phyloP scores from a whole-genome alignment of 371 early-diverging fungal genomes.

The Mortierella sp. region DNA sequence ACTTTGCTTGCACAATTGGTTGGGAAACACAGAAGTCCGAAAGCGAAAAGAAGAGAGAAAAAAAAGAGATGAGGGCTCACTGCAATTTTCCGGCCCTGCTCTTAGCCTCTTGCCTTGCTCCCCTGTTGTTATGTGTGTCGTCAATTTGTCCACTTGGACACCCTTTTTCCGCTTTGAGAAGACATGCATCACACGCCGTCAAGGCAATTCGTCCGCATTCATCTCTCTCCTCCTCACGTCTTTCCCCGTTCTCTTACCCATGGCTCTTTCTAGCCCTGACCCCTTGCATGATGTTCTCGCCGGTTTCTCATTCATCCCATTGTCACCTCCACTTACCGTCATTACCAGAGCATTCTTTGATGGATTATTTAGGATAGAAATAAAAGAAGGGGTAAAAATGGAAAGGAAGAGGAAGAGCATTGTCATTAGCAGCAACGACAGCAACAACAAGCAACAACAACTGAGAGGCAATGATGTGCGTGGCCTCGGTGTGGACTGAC shows the following conservation, averaged over 20 bases:
- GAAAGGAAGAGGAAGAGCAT: neutral
- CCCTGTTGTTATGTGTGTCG: neutral
- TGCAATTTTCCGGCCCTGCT: conserved; percentile 10
- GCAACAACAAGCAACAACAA: neutral
- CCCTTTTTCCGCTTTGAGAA: neutral
- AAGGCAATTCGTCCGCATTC: no score
- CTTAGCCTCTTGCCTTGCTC: neutral
- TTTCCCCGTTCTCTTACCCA: no score
- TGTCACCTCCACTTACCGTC: neutral
- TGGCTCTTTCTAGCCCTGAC: neutral
- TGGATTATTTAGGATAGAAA: neutral
- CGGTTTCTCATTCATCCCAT: neutral
- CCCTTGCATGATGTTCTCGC: neutral
- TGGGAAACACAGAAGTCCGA: neutral
- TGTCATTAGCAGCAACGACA: neutral
- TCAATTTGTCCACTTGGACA: conserved; percentile 1
- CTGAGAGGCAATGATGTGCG: no score
- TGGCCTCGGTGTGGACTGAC: conserved; percentile 3
- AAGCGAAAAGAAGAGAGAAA: neutral
- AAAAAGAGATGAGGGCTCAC: conserved; percentile 8
- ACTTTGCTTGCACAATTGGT: neutral
- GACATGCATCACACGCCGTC: neutral
- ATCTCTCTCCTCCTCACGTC: neutral
- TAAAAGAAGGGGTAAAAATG: neutral
- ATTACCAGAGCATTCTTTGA: neutral